A percentile compares a stretch with the other conserved stretches of the same genome.
phyloP scores from a whole-genome alignment of 176 grass and related monocot species.

The Carex pumila region DNA sequence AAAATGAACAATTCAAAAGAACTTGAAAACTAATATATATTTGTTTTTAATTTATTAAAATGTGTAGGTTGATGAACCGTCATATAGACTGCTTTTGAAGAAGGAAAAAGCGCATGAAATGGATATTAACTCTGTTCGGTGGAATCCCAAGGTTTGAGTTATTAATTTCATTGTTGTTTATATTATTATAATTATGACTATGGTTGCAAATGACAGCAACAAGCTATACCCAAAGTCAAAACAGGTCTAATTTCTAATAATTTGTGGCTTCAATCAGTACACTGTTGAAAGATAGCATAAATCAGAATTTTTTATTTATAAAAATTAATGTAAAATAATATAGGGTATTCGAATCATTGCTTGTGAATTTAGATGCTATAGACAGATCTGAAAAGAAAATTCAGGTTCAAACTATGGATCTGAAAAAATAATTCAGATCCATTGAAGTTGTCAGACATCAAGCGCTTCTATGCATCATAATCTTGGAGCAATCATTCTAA shows the following conservation, averaged over 20 bases:
- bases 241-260: not conserved
- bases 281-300: not conserved
- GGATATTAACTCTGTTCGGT: constrained; percentile 86
- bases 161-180: not conserved
- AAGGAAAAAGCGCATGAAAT: constrained; percentile 96
- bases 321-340: no score
- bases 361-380: no score
- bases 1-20: not conserved
- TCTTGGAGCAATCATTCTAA: no score
- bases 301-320: no score
- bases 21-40: not conserved
- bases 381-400: no score
- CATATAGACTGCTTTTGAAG: constrained; percentile 62
- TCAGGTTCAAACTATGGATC: no score
- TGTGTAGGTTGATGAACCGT: constrained; percentile 59
- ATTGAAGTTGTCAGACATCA: no score
- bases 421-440: no score
- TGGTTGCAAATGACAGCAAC: not conserved
- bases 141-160: constrained; percentile 80
- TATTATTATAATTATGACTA: not conserved
- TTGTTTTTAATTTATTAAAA: not conserved
- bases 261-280: not conserved
- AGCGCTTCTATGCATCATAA: no score
- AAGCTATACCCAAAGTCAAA: not conserved
- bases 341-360: no score